These are phyloP conservation scores for Talinum fruticosum DNA, from an alignment of 148 eudicot genomes.

Conservation along the genomic window DNA sequence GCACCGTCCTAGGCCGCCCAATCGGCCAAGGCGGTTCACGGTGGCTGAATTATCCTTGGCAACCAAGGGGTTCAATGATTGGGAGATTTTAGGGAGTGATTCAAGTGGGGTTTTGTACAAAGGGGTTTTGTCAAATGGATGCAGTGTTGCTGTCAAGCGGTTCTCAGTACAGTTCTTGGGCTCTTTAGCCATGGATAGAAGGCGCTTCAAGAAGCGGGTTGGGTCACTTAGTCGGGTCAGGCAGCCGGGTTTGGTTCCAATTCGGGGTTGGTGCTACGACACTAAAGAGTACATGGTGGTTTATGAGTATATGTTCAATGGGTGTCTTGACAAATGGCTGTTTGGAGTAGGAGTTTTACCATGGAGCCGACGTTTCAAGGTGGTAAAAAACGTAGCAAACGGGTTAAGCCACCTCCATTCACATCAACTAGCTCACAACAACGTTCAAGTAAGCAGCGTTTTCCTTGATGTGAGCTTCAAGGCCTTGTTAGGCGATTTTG, in stretches of 20 bases:
- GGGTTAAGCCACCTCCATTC: constrained; percentile 60
- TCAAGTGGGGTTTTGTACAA: constrained; percentile 46
- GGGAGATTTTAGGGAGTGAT: constrained; percentile 55
- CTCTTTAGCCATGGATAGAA: constrained; percentile 38
- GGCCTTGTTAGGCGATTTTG: constrained; percentile 65
- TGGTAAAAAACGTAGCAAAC: constrained; percentile 56
- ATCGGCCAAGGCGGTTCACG: constrained; percentile 59
- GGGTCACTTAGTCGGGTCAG: constrained; percentile 46
- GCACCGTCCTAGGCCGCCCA: constrained; percentile 56
- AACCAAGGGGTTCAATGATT: constrained; percentile 55
- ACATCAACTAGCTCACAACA: constrained; percentile 62
- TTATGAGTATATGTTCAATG: constrained; percentile 70
- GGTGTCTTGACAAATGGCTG: constrained; percentile 70
- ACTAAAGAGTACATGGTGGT: constrained; percentile 46
- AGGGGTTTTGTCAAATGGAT: constrained; percentile 52
- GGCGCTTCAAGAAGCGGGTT: constrained; percentile 45
- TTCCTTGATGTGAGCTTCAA: constrained; percentile 68
- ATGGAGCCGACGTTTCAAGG: constrained; percentile 69
- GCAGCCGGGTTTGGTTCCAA: constrained; percentile 62
- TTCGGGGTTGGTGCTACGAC: constrained; percentile 79
- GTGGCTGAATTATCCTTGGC: constrained; percentile 47
- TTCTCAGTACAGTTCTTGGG: constrained; percentile 40
- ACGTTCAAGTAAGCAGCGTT: constrained; percentile 60
- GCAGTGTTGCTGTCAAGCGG: constrained; percentile 61
- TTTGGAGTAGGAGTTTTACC: constrained; percentile 77